Conservation (phyloP, 345 rosid genomes). For the Isatis tinctoria region DNA sequence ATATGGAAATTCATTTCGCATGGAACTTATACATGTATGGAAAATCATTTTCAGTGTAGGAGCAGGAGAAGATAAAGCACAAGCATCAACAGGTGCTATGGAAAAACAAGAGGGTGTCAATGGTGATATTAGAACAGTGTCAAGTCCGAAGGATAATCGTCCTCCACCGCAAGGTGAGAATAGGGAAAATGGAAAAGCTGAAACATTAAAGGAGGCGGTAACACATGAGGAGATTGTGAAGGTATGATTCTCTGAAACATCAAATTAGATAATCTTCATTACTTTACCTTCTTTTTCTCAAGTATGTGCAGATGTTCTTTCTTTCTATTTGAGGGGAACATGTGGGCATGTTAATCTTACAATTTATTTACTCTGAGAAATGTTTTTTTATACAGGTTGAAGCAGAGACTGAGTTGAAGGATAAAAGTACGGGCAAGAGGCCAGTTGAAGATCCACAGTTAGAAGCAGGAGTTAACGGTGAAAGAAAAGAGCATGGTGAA, state of each 20-base stretch:
- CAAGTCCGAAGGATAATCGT: slow-evolving; percentile 27
- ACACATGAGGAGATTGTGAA: slow-evolving; percentile 32
- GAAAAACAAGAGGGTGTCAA: slow-evolving; percentile 31
- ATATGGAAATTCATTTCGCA: neutral
- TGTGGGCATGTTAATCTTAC: neutral
- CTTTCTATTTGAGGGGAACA: neutral
- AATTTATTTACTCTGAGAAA: neutral
- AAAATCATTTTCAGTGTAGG: slow-evolving; percentile 40
- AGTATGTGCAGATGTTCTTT: neutral
- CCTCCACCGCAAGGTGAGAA: slow-evolving; percentile 21
- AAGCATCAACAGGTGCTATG: slow-evolving; percentile 39
- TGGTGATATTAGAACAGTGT: slow-evolving; percentile 23
- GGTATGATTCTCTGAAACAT: slow-evolving; percentile 37
- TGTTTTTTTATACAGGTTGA: slow-evolving; percentile 37
- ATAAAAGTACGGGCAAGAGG: slow-evolving; percentile 33
- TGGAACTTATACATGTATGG: neutral
- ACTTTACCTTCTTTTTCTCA: neutral
- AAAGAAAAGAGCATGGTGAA: slow-evolving; percentile 27
- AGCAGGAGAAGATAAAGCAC: slow-evolving; percentile 33
- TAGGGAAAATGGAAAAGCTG: slow-evolving; percentile 36
- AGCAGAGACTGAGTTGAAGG: slow-evolving; percentile 20
- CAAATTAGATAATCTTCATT: neutral
- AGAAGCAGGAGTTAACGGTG: slow-evolving; percentile 39
- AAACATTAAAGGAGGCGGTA: slow-evolving; percentile 33
- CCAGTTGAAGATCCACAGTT: slow-evolving; percentile 33